These are phyloP conservation scores for Hordeum pubiflorum DNA, from an alignment of 202 grass and related monocot species.

Conservation along the genomic window DNA sequence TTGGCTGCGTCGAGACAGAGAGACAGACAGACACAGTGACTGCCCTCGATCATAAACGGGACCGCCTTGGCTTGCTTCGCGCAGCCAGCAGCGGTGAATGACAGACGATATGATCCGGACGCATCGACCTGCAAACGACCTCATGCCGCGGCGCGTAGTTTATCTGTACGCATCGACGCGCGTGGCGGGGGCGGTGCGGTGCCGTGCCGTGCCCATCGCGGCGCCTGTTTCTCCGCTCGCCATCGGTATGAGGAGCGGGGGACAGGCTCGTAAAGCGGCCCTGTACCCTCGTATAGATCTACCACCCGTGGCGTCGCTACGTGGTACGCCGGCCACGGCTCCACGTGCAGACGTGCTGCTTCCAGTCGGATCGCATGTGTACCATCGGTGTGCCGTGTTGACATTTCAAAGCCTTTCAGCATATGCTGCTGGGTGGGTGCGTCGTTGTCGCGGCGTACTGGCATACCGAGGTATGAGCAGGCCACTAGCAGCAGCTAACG, in stretches of 20 bases:
- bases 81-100: neutral
- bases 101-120: neutral
- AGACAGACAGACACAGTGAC: no score
- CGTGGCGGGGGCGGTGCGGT: neutral
- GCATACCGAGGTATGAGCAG: neutral
- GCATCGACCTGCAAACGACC: neutral
- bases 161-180: neutral
- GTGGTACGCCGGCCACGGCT: neutral
- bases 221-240: neutral
- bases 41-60: no score
- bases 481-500: no score
- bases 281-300: neutral
- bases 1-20: no score
- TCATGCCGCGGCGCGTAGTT: neutral
- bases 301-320: neutral
- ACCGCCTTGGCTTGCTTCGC: neutral
- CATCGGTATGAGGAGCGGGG: no score
- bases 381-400: no score
- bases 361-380: neutral
- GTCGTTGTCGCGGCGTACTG: neutral
- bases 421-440: neutral
- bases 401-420: neutral
- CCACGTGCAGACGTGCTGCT: neutral
- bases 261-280: no score
- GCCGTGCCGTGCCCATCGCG: slow-evolving; percentile 4